A percentile compares a stretch with the other conserved stretches of the same genome.
phyloP scores from a whole-genome alignment of 2,329 filamentous ascomycete species.

The Sarocladiaceae sp. region DNA sequence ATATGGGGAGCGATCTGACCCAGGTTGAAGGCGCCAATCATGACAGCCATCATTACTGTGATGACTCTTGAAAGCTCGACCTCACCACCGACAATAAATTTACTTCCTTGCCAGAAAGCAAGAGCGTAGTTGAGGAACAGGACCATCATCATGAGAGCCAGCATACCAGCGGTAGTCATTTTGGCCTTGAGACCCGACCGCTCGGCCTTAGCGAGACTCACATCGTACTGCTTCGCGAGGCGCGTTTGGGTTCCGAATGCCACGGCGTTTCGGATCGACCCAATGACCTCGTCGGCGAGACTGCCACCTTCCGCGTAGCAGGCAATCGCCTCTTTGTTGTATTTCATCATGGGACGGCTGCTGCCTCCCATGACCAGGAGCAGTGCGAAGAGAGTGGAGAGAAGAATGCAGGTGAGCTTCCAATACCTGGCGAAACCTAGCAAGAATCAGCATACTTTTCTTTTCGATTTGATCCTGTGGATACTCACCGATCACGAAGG shows the following conservation, averaged over 20 bases:
- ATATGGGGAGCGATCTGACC: constrained; percentile 81
- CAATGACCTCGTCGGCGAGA: constrained; percentile 89
- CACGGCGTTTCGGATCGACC: constrained; percentile 84
- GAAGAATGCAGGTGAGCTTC: constrained; percentile 85
- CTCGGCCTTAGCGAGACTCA: constrained; percentile 66
- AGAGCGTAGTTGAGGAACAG: constrained; percentile 84
- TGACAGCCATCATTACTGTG: constrained; percentile 82
- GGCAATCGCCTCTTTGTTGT: constrained; percentile 68
- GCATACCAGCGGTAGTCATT: constrained; percentile 65
- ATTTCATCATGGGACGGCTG: constrained; percentile 71
- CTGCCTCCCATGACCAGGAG: constrained; percentile 69
- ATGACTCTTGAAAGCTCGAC: constrained; percentile 65
- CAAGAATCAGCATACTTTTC: neutral
- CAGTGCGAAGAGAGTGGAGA: constrained; percentile 74
- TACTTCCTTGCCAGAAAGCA: constrained; percentile 81
- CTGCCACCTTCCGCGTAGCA: constrained; percentile 81
- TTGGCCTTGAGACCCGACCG: constrained; percentile 73
- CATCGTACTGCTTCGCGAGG: constrained; percentile 79
- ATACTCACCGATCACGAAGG: constrained; percentile 62
- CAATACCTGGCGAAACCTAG: constrained; percentile 78
- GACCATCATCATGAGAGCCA: constrained; percentile 76
- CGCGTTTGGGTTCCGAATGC: constrained; percentile 93
- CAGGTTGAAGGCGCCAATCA: constrained; percentile 88
- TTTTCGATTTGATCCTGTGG: neutral
- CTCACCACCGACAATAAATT: constrained; percentile 61